A percentile compares a stretch with the other conserved stretches of the same genome.
Conservation (phyloP, 768 basidiomycete genomes). For the Strobilomyces dryophilus region DNA sequence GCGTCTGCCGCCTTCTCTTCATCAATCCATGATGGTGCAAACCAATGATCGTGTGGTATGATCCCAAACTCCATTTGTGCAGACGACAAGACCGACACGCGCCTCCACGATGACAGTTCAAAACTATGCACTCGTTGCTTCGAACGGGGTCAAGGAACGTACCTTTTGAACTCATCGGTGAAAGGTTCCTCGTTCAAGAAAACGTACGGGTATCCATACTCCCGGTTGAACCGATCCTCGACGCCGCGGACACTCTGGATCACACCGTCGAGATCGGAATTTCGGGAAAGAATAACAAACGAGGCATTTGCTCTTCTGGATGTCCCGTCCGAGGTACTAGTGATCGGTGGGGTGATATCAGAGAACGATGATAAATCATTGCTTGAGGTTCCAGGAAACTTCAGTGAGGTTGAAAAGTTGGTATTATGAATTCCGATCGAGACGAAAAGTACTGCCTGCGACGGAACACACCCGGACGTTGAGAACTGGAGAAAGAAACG, state of each 20-base stretch:
- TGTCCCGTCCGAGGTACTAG: not conserved
- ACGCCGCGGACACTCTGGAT: constrained; percentile 48
- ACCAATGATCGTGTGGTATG: constrained; percentile 63
- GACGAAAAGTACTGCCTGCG: constrained; percentile 18
- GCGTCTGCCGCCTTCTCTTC: constrained; percentile 53
- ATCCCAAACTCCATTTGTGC: constrained; percentile 52
- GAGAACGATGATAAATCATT: not conserved
- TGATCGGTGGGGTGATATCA: not conserved
- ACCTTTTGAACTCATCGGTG: constrained; percentile 47
- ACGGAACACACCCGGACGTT: not conserved
- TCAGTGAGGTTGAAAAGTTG: not conserved
- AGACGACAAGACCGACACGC: constrained; percentile 35
- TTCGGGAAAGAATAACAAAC: constrained; percentile 53
- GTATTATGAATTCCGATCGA: not conserved
- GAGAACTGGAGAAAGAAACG: not conserved
- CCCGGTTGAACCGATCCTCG: constrained; percentile 58
- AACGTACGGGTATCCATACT: constrained; percentile 56
- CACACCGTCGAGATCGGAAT: constrained; percentile 43
- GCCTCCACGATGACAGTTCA: constrained; percentile 25
- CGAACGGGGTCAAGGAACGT: not conserved
- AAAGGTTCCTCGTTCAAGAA: constrained; percentile 65
- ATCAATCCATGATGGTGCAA: constrained; percentile 69
- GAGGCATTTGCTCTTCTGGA: constrained; percentile 48
- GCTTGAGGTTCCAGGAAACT: not conserved
- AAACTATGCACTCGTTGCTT: not conserved